Conservation (phyloP, 345 rosid species). For the Dipteronia sinensis region DNA sequence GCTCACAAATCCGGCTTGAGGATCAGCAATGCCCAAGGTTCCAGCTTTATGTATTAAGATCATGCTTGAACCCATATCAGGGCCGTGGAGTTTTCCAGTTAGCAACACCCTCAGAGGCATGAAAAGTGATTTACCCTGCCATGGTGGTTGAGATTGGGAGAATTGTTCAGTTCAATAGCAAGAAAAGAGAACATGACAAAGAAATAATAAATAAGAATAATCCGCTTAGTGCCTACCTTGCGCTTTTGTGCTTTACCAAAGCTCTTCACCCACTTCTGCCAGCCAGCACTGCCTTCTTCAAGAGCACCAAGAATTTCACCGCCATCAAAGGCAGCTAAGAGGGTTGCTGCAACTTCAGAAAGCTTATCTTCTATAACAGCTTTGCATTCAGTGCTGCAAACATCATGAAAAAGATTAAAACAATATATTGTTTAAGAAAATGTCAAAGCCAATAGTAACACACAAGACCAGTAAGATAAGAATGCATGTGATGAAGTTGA, state of each 20-base stretch:
- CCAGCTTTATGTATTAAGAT: slow-evolving; percentile 74
- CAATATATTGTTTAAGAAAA: background rate
- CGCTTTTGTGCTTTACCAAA: slow-evolving; percentile 79
- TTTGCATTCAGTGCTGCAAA: slow-evolving; percentile 72
- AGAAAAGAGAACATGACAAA: background rate
- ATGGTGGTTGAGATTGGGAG: slow-evolving; percentile 6
- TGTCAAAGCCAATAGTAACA: background rate
- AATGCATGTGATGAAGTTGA: background rate
- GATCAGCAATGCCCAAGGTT: slow-evolving; percentile 47
- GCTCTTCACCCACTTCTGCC: slow-evolving; percentile 94
- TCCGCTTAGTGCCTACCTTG: slow-evolving; percentile 51
- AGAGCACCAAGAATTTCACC: slow-evolving; percentile 72
- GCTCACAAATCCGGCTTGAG: slow-evolving; percentile 59
- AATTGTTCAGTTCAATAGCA: background rate
- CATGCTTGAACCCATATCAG: slow-evolving; percentile 77
- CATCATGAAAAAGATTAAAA: slow-evolving; percentile 2
- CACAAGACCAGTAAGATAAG: background rate
- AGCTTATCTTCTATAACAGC: slow-evolving; percentile 66
- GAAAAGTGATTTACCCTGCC: slow-evolving; percentile 89
- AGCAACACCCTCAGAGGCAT: slow-evolving; percentile 84
- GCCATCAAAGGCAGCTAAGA: slow-evolving; percentile 81
- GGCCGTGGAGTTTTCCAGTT: slow-evolving; percentile 93
- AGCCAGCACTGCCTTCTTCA: slow-evolving; percentile 73
- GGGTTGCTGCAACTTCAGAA: slow-evolving; percentile 64
- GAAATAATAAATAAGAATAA: background rate